Evolutionary conservation across 805 yeast genomes (phyloP), one percentile per base, ranked within the genome.

Genomic region (Lipomyces yamadae): DNA sequence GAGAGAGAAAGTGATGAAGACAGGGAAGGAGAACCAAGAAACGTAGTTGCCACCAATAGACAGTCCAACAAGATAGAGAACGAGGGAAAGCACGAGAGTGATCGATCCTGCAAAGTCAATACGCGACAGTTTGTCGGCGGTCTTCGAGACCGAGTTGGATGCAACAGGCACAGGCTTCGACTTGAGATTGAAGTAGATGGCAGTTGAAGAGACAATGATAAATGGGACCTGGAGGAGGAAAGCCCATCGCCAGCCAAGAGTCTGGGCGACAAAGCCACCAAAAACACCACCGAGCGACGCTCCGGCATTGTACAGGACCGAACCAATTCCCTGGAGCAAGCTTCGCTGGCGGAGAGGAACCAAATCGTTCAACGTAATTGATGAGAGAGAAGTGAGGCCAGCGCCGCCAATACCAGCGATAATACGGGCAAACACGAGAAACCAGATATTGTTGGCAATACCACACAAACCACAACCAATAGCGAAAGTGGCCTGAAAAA

Each of bases 351-450:
- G 81, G 61, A 86, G 81, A 4, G 91, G 85, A 45, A 90, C 85
- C 56, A 89, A 78, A 75, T 89, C 94, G 29, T 90, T 85, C 74
- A 87, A 83, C 2, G 89, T 81, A 62, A 89, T 88, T 13, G 92
- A 86, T 7, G 90, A 84, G 68, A 89, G 78, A 0, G 90, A 81
- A 54, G 86, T 86, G 66, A 88, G 83, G 0, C 94, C 93, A 10
- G 92, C 90, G 34, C 92, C 92, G 8, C 93, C 94, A 69, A 88
- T 83, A 35, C 94, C 94, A 34, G 93, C 86, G 62, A 89, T 32
- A 42, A 91, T 88, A 72, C 96, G 81, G 0, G 68, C 75, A 34
- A 63, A 59, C 33, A 73, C 72, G 24, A 73, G 69, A 53, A 67
- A 53, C 70, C 69, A 69, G 53, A 70, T 50, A 30, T 63, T 58